Conservation (phyloP, 192 early-diverging fungal genomes). For the Chytriomyces confervae region DNA sequence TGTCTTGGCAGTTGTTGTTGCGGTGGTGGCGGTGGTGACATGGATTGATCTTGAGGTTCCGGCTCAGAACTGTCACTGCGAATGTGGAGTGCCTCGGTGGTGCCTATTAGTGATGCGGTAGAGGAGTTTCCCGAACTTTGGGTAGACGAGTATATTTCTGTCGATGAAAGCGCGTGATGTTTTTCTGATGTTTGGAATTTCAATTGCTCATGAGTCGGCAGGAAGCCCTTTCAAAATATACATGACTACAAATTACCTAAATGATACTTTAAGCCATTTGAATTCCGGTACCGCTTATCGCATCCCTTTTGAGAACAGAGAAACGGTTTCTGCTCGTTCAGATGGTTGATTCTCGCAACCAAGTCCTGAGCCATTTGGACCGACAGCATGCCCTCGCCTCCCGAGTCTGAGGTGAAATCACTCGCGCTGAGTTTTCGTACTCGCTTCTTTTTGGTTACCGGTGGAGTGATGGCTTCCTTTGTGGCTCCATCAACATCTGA, state of each 20-base stretch:
- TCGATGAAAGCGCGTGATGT: not conserved
- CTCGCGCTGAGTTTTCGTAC: constrained; percentile 22
- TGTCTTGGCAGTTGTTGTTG: not conserved
- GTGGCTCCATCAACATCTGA: constrained; percentile 8
- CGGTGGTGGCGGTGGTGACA: no score
- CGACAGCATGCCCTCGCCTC: constrained; percentile 17
- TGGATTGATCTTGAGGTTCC: not conserved
- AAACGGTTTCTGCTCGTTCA: constrained; percentile 33
- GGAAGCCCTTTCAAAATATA: not conserved
- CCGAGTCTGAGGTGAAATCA: constrained; percentile 24
- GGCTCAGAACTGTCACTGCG: not conserved
- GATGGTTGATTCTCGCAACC: constrained; percentile 17
- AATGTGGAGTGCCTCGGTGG: not conserved
- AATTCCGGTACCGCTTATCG: constrained; percentile 31
- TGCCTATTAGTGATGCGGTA: not conserved
- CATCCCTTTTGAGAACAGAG: constrained; percentile 30
- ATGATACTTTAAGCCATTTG: constrained; percentile 33
- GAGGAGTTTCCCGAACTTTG: not conserved
- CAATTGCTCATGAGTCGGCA: not conserved
- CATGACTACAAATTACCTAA: constrained; percentile 19
- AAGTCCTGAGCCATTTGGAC: constrained; percentile 11
- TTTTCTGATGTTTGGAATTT: constrained; percentile 4
- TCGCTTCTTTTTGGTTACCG: constrained; percentile 8
- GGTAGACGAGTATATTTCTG: not conserved
- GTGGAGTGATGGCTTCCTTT: not conserved